These are phyloP conservation scores for Ophiosphaerella korrae DNA, from an alignment of 2,329 filamentous ascomycete genomes.

Conservation along the genomic window DNA sequence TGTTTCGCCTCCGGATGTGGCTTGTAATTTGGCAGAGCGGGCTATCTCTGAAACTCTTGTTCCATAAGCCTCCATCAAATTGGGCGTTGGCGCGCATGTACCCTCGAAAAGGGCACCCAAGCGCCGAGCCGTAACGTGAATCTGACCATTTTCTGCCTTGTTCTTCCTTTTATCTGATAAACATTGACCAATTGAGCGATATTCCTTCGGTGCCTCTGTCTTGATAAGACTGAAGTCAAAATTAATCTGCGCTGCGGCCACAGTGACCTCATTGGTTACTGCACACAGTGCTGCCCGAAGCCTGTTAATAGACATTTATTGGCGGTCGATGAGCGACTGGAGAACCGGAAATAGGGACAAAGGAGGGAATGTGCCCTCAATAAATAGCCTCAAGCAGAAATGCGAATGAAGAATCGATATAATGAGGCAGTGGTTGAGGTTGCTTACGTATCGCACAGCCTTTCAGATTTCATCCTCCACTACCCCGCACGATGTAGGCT, in stretches of 20 bases:
- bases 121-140: slow-evolving; percentile 12
- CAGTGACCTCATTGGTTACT: slow-evolving; percentile 11
- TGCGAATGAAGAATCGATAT: too few relatives aligned
- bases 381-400: too few relatives aligned
- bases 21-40: background rate
- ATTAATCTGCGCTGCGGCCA: slow-evolving; percentile 19
- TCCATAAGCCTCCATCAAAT: slow-evolving; percentile 13
- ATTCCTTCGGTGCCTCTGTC: slow-evolving; percentile 16
- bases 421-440: too few relatives aligned
- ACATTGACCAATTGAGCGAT: background rate
- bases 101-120: slow-evolving; percentile 17
- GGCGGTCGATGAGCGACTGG: too few relatives aligned
- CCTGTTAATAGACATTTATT: too few relatives aligned
- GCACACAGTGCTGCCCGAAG: too few relatives aligned
- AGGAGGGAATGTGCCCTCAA: too few relatives aligned
- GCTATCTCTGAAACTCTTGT: slow-evolving; percentile 15
- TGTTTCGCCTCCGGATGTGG: background rate
- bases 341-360: too few relatives aligned
- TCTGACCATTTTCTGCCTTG: slow-evolving; percentile 12
- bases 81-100: slow-evolving; percentile 5
- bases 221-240: slow-evolving; percentile 22
- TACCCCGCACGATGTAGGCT: too few relatives aligned
- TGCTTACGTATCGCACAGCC: too few relatives aligned
- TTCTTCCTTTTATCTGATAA: slow-evolving; percentile 6
- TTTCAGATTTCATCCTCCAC: too few relatives aligned